These are phyloP conservation scores for Coemansia sp. DNA, from an alignment of 371 early-diverging fungal genomes.

Conservation along the genomic window DNA sequence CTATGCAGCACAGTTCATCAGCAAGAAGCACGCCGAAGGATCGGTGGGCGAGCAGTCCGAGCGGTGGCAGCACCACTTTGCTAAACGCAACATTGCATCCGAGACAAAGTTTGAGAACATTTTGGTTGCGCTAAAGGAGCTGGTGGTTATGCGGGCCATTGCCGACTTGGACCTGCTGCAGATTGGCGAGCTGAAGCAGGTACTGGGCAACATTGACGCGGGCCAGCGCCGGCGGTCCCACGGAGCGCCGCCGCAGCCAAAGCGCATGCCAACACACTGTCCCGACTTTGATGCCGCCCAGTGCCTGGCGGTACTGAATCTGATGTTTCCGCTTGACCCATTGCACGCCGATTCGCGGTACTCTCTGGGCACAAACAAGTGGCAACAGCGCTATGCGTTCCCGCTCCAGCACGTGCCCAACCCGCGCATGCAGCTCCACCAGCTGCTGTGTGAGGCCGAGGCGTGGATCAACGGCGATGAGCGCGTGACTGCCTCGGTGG, in stretches of 20 bases:
- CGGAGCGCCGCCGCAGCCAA: background rate
- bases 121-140: constrained; percentile 44
- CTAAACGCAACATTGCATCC: constrained; percentile 41
- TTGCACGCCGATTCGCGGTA: background rate
- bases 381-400: constrained; percentile 33
- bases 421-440: constrained; percentile 39
- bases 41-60: constrained; percentile 43
- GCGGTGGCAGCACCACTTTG: constrained; percentile 45
- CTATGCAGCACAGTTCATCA: constrained; percentile 15
- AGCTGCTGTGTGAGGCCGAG: constrained; percentile 42
- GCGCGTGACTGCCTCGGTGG: constrained; percentile 5
- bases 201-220: constrained; percentile 1
- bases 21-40: constrained; percentile 23
- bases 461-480: constrained; percentile 38
- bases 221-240: background rate
- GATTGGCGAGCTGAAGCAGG: constrained; percentile 18
- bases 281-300: constrained; percentile 20
- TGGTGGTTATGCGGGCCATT: constrained; percentile 32
- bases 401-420: constrained; percentile 35
- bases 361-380: constrained; percentile 7
- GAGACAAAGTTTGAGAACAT: constrained; percentile 46
- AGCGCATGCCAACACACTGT: too few species aligned
- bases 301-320: constrained; percentile 34
- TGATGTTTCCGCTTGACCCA: constrained; percentile 42
- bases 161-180: constrained; percentile 3